Evolutionary conservation across 2,329 filamentous ascomycete species (phyloP), one percentile per base, ranked within the genome.

Genomic region (Aspergillus hiratsukae): DNA sequence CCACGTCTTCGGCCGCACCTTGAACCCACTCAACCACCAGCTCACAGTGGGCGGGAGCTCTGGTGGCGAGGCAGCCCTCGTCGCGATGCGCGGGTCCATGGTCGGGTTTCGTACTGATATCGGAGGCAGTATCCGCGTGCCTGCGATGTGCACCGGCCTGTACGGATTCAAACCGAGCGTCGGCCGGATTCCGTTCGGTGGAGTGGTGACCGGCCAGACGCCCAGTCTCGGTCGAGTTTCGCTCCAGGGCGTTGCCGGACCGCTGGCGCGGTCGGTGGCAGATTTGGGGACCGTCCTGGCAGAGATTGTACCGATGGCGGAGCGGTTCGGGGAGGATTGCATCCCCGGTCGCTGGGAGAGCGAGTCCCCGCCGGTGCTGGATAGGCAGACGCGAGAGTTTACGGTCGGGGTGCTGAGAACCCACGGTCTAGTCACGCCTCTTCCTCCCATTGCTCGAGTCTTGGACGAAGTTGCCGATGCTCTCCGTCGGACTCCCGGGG

Each of bases 61-160:
- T 0, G 87, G 87, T 8, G 87, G 87, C 14, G 86, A 88, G 66
- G 85, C 80, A 0, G 83, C 81, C 0, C 69, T 87, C 9, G 63
- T 87, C 21, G 81, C 80, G 4, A 79, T 87, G 75, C 76, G 78
- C 29, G 85, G 85, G 0, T 81, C 76, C 31, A 75, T 83, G 52
- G 64, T 88, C 1, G 86, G 86, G 1, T 76, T 87, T 14, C 84
- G 83, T 0, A 87, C 85, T 0, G 86, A 88, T 69, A 79, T 87
- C 48, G 76, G 75, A 6, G 77, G 76, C 23, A 76, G 73, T 46
- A 76, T 78, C 49, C 71, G 77, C 3, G 66, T 79, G 8, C 77
- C 77, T 0, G 78, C 80, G 1, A 79, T 81, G 74, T 81, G 79
- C 52, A 76, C 78, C 55, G 80, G 79, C 0, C 60, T 81, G 3